Conservation (phyloP, 2,329 filamentous ascomycete species). For the Ascochyta fabae region DNA sequence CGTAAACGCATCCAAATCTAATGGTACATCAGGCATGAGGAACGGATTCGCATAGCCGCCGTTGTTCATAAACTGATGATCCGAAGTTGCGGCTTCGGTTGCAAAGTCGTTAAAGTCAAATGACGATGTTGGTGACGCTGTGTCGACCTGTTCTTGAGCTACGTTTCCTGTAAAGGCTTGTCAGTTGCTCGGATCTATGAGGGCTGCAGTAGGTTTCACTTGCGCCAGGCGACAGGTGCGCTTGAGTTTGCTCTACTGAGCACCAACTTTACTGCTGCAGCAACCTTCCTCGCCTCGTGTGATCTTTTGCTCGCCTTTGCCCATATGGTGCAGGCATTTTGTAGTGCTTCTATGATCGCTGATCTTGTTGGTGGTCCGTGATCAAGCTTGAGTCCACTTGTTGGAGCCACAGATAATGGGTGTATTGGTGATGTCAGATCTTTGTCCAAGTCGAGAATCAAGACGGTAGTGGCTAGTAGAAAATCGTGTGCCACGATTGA, state of each 20-base stretch:
- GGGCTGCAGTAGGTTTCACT: background rate
- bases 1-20: constrained; percentile 30
- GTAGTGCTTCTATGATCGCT: constrained; percentile 34
- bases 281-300: constrained; percentile 41
- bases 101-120: constrained; percentile 27
- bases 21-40: constrained; percentile 25
- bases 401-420: background rate
- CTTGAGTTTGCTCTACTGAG: constrained; percentile 29
- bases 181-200: background rate
- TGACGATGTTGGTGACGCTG: constrained; percentile 19
- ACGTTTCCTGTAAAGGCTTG: constrained; percentile 1
- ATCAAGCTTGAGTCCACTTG: constrained; percentile 26
- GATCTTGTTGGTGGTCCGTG: constrained; percentile 29
- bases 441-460: constrained; percentile 53
- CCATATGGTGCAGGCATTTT: constrained; percentile 35
- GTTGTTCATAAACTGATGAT: constrained; percentile 10
- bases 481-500: constrained; percentile 56
- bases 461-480: constrained; percentile 56
- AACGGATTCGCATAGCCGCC: constrained; percentile 23
- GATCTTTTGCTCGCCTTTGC: constrained; percentile 31
- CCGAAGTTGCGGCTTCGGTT: background rate
- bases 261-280: constrained; percentile 37
- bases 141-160: constrained; percentile 1
- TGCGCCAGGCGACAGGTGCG: constrained; percentile 10
- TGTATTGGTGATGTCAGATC: constrained; percentile 30